Evolutionary conservation across 176 grass and related monocot genomes (phyloP).

Genomic region (Rhynchospora tenuis): DNA sequence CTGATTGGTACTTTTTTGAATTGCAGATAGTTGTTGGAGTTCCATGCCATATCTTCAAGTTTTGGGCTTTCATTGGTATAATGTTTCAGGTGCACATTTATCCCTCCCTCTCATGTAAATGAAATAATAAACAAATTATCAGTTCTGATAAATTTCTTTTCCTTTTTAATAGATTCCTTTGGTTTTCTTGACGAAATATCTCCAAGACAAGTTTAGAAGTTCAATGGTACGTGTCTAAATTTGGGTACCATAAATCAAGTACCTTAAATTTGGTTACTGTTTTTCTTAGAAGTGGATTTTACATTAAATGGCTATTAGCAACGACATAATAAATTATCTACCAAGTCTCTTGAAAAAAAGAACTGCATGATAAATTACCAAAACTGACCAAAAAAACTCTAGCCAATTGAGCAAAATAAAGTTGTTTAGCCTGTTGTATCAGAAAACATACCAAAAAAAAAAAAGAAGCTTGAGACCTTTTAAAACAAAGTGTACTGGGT

Average conservation of each 20-base stretch:
- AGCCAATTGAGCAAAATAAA: not conserved
- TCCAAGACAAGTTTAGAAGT: conserved; percentile 72
- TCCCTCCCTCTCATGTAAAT: not conserved
- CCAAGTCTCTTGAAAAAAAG: too few relatives aligned
- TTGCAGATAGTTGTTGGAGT: conserved; percentile 79
- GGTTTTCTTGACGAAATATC: conserved; percentile 77
- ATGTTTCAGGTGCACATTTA: conserved; percentile 59
- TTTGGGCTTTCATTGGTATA: conserved; percentile 95
- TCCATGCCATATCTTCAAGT: conserved; percentile 94
- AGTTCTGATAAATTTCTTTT: conserved; percentile 27
- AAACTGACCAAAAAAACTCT: not conserved
- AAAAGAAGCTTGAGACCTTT: not conserved
- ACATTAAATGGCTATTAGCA: not conserved
- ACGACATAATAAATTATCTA: not conserved
- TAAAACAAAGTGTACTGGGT: not conserved
- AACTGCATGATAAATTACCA: not conserved
- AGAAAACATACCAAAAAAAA: not conserved
- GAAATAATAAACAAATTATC: not conserved
- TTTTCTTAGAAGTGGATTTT: not conserved
- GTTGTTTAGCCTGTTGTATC: not conserved
- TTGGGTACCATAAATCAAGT: not conserved
- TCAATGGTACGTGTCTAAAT: conserved; percentile 51
- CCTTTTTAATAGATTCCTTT: conserved; percentile 56
- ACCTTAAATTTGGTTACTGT: not conserved
- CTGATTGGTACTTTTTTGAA: conserved; percentile 17